Evolutionary conservation across 139 green algal genomes (phyloP), one percentile per base, ranked within the genome.

Genomic region (Micractinium conductrix): DNA sequence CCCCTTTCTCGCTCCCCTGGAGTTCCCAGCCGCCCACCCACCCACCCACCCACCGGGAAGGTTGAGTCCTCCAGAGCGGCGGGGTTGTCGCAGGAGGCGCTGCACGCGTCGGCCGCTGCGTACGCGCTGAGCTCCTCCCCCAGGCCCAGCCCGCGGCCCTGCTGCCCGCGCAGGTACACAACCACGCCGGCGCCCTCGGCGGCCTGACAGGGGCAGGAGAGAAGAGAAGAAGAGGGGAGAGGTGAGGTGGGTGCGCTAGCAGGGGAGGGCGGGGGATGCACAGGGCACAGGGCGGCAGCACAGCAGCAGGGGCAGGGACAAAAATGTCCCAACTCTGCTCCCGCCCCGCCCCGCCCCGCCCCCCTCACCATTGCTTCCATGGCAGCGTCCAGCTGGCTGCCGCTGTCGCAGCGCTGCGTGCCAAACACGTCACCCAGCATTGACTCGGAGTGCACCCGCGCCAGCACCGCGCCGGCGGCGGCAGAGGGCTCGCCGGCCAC

Each of bases 121-220:
- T 82, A 88, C 14, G 73, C 71, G 35, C 74, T 24, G 43, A 94
- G 84, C 87, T 89, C 86, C 7, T 89, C 81, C 28, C 83, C 83
- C 21, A 91, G 62, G 9, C 71, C 75, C 70, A 89, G 55, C 17
- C 83, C 80, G 12, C 89, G 82, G 28, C 72, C 86, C 48, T 82
- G 74, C 82, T 91, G 89, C 0, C 81, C 63, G 8, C 85, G 72
- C 26, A 95, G 58, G 81, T 96, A 95, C 17, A 96, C 84, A 65
- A 95, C 69, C 71, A 95, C 88, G 6, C 93, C 93, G 1, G 53
- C 37, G 21, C 91, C 90, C 26, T 69, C 63, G 40, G 75, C 75
- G 6, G 85, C n/a, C n/a, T n/a, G n/a, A n/a, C n/a, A n/a, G n/a
- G n/a, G n/a, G n/a, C n/a, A n/a, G n/a, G n/a, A n/a, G n/a, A n/a